Base-by-base conservation (phyloP, 208 protist genomes). In the Acanthamoeba castellanii region DNA sequence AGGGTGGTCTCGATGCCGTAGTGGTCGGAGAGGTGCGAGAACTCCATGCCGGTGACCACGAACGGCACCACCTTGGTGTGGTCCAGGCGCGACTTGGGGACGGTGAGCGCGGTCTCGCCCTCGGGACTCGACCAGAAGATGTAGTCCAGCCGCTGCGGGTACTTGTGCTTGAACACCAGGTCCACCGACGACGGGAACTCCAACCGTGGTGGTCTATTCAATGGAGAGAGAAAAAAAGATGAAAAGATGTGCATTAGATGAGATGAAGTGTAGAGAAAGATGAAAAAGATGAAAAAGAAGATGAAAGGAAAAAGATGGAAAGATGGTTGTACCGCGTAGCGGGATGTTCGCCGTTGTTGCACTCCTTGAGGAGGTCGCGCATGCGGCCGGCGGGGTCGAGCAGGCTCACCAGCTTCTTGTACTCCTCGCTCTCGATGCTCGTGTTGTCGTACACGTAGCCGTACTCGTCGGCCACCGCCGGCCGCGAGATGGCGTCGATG, bases 121-220 rank as follows among this genome's bases (percentile, higher is more conserved):
- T 78, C 88, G 78, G 84, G 84, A 25, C 68, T 59, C 64, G 50
- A 64, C 61, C 55, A 93, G 45, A 93, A 93, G 27, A 93, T 93
- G 64, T 93, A 93, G 50, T 93, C 88, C 59, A 93, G 68, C 27
- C 88, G 88, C 66, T 93, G 88, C 27, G 88, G 88, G 42, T 93
- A 93, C 88, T 93, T 93, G 68, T 93, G 88, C 50, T 93, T 93
- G 68, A 93, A 93, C n/a, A 93, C 59, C 68, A 93, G 88, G 68
- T 93, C 88, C 68, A 93, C 88, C 42, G 88, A 93, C 9, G 61
- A 64, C 27, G 88, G 88, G 78, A 93, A 93, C 88, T 93, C 88
- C n/a, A 92, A 42, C 42, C 87, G n/a, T 11, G 87, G 87, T 9
- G 87, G 87, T 52, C 87, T 92, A 32, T 92, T 16, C 59, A 52